Evolutionary conservation across 331 rosid genomes (phyloP).

Genomic region (Ulmus americana): DNA sequence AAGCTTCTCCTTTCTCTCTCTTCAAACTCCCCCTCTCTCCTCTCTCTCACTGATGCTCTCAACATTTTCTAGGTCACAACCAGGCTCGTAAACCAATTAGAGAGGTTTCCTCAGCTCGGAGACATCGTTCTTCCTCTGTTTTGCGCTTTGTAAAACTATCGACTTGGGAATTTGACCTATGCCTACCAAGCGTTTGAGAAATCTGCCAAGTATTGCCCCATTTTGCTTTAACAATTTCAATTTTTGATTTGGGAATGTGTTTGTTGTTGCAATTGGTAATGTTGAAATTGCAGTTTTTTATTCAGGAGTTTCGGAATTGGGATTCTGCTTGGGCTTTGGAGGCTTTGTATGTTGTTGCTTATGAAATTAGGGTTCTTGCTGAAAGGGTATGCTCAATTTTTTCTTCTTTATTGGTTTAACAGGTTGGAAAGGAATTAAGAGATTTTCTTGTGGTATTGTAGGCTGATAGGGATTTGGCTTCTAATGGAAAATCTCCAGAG

Average conservation of each 20-base stretch:
- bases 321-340: slow-evolving; percentile 93
- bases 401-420: not conserved
- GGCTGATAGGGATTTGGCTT: slow-evolving; percentile 78
- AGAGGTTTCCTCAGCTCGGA: slow-evolving; percentile 44
- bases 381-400: slow-evolving; percentile 46
- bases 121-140: slow-evolving; percentile 64
- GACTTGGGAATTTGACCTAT: slow-evolving; percentile 49
- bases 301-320: slow-evolving; percentile 92
- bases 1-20: slow-evolving; percentile 67
- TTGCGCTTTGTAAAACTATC: slow-evolving; percentile 59
- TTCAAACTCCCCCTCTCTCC: slow-evolving; percentile 47
- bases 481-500: slow-evolving; percentile 76
- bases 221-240: not conserved
- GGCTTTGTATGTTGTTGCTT: slow-evolving; percentile 64
- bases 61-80: slow-evolving; percentile 57
- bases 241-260: not conserved
- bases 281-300: slow-evolving; percentile 68
- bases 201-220: slow-evolving; percentile 53
- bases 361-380: slow-evolving; percentile 82
- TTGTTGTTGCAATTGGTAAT: slow-evolving; percentile 12
- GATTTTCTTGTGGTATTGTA: slow-evolving; percentile 17
- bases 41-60: slow-evolving; percentile 76
- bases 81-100: slow-evolving; percentile 67
- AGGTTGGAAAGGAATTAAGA: slow-evolving; percentile 7
- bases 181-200: slow-evolving; percentile 74